phyloP scores from a whole-genome alignment of 176 grass and related monocot species.

The Thinopyrum elongatum region DNA sequence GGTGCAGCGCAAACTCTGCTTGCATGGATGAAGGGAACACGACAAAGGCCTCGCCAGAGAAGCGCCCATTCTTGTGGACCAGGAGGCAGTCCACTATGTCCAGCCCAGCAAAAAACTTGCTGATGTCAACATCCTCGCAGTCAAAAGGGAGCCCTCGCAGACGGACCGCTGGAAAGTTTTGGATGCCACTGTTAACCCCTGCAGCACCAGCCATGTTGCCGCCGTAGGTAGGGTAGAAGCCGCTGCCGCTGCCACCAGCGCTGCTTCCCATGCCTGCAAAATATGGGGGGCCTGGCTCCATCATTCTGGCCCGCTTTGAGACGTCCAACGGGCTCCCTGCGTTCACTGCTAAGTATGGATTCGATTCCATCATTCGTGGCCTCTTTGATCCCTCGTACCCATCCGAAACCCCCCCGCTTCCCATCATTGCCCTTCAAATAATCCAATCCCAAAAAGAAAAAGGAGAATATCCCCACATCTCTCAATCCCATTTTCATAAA shows the following conservation, averaged over 20 bases:
- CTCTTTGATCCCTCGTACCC: slow-evolving; percentile 98
- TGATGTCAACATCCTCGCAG: slow-evolving; percentile 78
- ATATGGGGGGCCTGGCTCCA: slow-evolving; percentile 58
- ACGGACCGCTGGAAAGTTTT: slow-evolving; percentile 75
- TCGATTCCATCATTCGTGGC: slow-evolving; percentile 98
- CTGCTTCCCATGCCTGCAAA: slow-evolving; percentile 47
- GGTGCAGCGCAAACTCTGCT: slow-evolving; percentile 73
- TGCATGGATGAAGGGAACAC: slow-evolving; percentile 68
- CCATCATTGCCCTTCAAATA: slow-evolving; percentile 91
- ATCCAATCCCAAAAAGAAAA: slow-evolving; percentile 76
- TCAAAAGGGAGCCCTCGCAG: slow-evolving; percentile 87
- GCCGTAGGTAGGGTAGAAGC: slow-evolving; percentile 49
- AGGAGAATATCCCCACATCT: slow-evolving; percentile 80
- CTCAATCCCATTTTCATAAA: slow-evolving; percentile 76
- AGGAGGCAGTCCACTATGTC: slow-evolving; percentile 82
- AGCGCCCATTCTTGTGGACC: slow-evolving; percentile 79
- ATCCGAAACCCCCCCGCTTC: slow-evolving; percentile 86
- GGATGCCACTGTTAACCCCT: slow-evolving; percentile 45
- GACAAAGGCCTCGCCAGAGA: slow-evolving; percentile 81
- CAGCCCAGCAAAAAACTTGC: slow-evolving; percentile 81
- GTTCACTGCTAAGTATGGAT: slow-evolving; percentile 99
- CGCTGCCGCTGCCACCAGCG: slow-evolving; percentile 16
- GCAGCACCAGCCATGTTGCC: slow-evolving; percentile 43
- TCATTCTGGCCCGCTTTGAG: slow-evolving; percentile 77
- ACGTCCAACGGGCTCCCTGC: slow-evolving; percentile 53